phyloP scores from a whole-genome alignment of 2,329 filamentous ascomycete species.

The Fusarium penzigii region DNA sequence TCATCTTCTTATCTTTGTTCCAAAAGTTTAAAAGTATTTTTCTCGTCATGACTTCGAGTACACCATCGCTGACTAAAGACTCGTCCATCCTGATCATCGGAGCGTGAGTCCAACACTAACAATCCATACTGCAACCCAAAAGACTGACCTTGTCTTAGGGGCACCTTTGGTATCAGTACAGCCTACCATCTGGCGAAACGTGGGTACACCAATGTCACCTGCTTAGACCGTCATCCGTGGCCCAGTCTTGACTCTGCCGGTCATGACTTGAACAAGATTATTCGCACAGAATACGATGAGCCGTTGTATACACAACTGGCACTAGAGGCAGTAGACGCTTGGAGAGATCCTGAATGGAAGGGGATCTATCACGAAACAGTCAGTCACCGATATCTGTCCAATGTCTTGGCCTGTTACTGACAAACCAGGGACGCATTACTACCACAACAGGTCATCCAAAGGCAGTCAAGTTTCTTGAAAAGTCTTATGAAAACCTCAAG shows the following conservation, averaged over 20 bases:
- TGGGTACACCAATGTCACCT: no score
- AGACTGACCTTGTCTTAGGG: background rate
- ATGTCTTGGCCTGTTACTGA: background rate
- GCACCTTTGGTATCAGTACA: conserved; percentile 12
- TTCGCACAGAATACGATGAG: conserved; percentile 13
- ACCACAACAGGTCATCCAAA: conserved; percentile 6
- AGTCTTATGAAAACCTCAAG: conserved; percentile 7
- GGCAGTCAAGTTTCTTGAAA: conserved; percentile 5
- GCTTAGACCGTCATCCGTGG: no score
- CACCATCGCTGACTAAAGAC: background rate
- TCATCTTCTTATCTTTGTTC: background rate
- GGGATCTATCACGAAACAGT: conserved; percentile 16
- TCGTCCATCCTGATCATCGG: conserved; percentile 11
- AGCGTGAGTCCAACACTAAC: background rate
- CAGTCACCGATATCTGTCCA: background rate
- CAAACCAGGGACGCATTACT: conserved; percentile 8
- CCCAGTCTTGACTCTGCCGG: no score
- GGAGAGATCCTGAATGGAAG: conserved; percentile 12
- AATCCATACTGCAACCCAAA: background rate
- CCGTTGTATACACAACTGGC: conserved; percentile 8
- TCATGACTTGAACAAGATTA: background rate
- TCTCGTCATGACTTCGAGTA: background rate
- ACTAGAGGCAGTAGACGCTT: conserved; percentile 9
- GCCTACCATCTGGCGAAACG: conserved; percentile 1
- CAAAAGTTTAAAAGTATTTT: background rate